Evolutionary conservation across 106 monocot genomes (phyloP).

Genomic region (Allium cepa): DNA sequence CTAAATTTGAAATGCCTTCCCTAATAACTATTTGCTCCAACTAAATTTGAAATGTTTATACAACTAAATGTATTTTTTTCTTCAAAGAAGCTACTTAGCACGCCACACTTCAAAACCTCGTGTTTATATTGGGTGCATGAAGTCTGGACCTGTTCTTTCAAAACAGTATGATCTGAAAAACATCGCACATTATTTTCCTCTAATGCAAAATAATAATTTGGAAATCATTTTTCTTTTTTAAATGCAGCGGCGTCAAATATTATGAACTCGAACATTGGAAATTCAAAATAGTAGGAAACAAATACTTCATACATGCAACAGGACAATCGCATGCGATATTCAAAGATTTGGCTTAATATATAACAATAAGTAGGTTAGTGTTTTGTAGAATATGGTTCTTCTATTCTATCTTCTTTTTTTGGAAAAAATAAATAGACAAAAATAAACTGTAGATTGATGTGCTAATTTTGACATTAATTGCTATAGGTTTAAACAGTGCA

Average conservation of each 20-base stretch:
- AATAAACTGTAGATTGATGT: no score
- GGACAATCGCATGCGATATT: slow-evolving; percentile 52
- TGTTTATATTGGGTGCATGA: no score
- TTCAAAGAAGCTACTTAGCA: no score
- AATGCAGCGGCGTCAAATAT: slow-evolving; percentile 40
- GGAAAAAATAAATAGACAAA: no score
- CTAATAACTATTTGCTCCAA: neutral
- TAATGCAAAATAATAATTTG: no score
- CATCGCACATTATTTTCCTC: neutral
- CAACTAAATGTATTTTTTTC: no score
- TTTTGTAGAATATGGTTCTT: no score
- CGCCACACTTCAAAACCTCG: slow-evolving; percentile 69
- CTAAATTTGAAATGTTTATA: no score
- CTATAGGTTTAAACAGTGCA: no score
- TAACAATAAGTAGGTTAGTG: slow-evolving; percentile 48
- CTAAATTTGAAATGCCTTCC: no score
- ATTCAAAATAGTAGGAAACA: slow-evolving; percentile 46
- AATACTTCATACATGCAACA: slow-evolving; percentile 51
- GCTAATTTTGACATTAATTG: no score
- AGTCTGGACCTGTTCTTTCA: slow-evolving; percentile 83
- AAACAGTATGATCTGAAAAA: slow-evolving; percentile 40
- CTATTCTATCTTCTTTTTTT: no score
- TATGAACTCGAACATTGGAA: slow-evolving; percentile 59
- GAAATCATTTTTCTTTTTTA: neutral
- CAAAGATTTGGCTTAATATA: slow-evolving; percentile 46